Percentiles rank a stretch among this genome's conserved stretches.
Conservation (phyloP, 108 stramenopile genomes). For the Cyclotella kingstonii region DNA sequence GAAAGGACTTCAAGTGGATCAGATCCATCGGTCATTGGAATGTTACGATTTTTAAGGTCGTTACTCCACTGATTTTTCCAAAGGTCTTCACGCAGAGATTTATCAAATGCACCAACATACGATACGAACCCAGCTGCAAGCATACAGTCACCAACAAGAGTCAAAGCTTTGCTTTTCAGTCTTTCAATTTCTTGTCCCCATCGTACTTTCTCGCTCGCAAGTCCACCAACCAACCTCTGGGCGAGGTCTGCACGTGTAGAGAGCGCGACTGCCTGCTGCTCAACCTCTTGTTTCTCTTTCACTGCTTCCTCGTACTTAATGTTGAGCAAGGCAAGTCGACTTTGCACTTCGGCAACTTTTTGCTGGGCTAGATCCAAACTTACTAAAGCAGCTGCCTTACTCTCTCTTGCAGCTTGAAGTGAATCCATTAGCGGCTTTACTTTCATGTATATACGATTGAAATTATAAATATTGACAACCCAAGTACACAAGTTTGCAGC, state of each 20-base stretch:
- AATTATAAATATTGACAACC: constrained; percentile 85
- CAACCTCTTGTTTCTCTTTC: constrained; percentile 78
- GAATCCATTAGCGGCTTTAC: constrained; percentile 91
- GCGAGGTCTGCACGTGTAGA: constrained; percentile 71
- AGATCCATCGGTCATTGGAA: constrained; percentile 74
- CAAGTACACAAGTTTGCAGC: constrained; percentile 87
- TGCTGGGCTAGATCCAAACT: constrained; percentile 69
- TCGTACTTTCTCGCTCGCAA: constrained; percentile 84
- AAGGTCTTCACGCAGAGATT: constrained; percentile 65
- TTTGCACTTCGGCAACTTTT: constrained; percentile 58
- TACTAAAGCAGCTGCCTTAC: constrained; percentile 69
- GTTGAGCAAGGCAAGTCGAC: constrained; percentile 46
- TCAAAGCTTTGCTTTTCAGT: constrained; percentile 58
- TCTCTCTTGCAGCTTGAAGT: constrained; percentile 69
- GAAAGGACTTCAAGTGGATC: constrained; percentile 82
- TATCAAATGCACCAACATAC: constrained; percentile 92
- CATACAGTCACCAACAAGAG: constrained; percentile 89
- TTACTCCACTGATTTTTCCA: constrained; percentile 75
- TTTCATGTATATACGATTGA: constrained; percentile 91
- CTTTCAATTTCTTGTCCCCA: constrained; percentile 84
- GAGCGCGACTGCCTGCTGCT: constrained; percentile 75
- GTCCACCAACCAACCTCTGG: constrained; percentile 81
- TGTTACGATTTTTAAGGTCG: constrained; percentile 63
- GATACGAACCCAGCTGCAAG: constrained; percentile 88
- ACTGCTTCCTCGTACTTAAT: constrained; percentile 66